Percentiles rank a stretch among this genome's conserved stretches.
phyloP scores from a whole-genome alignment of 306 rosid genomes.

The Pterocarpus macrocarpus region DNA sequence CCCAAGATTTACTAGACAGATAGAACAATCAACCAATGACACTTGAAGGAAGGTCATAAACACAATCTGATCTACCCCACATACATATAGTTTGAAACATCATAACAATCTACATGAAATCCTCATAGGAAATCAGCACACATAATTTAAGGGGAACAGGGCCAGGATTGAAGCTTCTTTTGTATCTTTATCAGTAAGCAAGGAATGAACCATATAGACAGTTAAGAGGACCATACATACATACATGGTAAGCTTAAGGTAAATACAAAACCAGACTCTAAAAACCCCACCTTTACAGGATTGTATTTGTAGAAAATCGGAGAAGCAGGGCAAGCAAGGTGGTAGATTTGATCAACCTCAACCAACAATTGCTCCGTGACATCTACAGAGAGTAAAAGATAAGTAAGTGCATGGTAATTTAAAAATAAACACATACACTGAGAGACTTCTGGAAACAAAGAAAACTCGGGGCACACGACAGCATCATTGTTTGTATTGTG shows the following conservation, averaged over 20 bases:
- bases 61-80: not conserved
- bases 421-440: constrained; percentile 3
- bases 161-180: not conserved
- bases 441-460: not conserved
- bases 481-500: constrained; percentile 18
- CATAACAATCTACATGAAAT: not conserved
- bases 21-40: not conserved
- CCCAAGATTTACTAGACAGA: constrained; percentile 36
- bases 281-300: constrained; percentile 79
- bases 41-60: not conserved
- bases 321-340: constrained; percentile 98
- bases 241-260: not conserved
- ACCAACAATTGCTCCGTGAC: constrained; percentile 88
- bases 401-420: constrained; percentile 13
- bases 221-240: not conserved
- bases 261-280: constrained; percentile 12
- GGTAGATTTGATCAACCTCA: constrained; percentile 95
- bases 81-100: not conserved
- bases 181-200: not conserved
- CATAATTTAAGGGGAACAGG: not conserved
- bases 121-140: not conserved
- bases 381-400: constrained; percentile 56
- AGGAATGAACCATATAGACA: constrained; percentile 2
- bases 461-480: constrained; percentile 28
- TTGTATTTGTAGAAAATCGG: constrained; percentile 95